These are phyloP conservation scores for Exophiala lecanii-corni DNA, from an alignment of 2,329 filamentous ascomycete genomes.

Conservation along the genomic window DNA sequence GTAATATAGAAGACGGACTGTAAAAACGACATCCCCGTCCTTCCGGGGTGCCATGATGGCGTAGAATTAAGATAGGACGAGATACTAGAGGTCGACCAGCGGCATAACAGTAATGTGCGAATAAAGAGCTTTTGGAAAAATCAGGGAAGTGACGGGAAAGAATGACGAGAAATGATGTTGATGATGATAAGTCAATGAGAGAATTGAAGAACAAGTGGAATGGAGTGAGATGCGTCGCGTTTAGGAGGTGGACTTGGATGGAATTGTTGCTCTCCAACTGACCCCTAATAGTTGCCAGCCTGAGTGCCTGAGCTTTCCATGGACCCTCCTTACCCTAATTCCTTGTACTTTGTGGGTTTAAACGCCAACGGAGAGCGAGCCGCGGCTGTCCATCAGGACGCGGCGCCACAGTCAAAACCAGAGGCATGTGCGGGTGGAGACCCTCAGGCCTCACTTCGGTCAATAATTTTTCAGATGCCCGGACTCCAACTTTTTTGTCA, in stretches of 20 bases:
- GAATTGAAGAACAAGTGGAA: not conserved
- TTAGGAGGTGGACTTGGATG: too few species aligned
- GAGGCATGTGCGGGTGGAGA: too few species aligned
- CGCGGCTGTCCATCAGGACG: not conserved
- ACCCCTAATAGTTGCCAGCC: too few species aligned
- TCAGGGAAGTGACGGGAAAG: too few species aligned
- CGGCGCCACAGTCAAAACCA: not conserved
- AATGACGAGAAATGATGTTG: conserved; percentile 18
- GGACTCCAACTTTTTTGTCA: too few species aligned
- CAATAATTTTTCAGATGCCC: too few species aligned
- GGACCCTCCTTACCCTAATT: too few species aligned
- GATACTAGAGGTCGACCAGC: conserved; percentile 14
- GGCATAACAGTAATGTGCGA: conserved; percentile 11
- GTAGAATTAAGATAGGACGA: conserved; percentile 18
- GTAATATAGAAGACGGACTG: conserved; percentile 40
- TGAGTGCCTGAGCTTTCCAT: too few species aligned
- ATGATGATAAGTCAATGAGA: not conserved
- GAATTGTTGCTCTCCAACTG: too few species aligned
- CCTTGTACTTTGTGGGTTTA: too few species aligned
- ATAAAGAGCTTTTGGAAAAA: conserved; percentile 3
- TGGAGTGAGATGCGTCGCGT: not conserved
- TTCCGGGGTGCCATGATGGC: conserved; percentile 56
- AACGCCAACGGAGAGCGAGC: too few species aligned
- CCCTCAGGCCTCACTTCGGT: too few species aligned
- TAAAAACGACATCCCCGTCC: conserved; percentile 58